Conservation (phyloP, 2,329 filamentous ascomycete species). For the Apiospora rasikravindrae region DNA sequence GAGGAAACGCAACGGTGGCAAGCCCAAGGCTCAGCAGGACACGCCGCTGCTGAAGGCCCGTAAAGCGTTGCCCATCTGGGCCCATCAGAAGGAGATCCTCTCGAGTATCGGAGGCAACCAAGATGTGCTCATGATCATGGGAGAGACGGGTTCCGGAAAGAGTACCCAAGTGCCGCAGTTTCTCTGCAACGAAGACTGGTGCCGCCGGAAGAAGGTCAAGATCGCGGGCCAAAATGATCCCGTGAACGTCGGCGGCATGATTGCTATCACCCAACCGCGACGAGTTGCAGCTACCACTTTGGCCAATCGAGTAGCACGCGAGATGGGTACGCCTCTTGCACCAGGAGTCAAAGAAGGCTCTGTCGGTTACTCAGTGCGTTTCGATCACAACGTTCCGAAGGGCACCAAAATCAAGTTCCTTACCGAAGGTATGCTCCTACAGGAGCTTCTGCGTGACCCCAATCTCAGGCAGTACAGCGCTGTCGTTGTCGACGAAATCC, state of each 20-base stretch:
- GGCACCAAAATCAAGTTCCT: conserved; percentile 91
- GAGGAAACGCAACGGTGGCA: conserved; percentile 15
- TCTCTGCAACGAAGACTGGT: conserved; percentile 80
- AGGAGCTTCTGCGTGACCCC: conserved; percentile 89
- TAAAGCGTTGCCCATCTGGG: conserved; percentile 80
- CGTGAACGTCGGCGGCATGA: conserved; percentile 72
- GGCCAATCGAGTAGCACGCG: conserved; percentile 84
- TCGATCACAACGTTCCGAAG: conserved; percentile 84
- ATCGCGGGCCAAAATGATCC: conserved; percentile 48
- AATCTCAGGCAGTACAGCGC: conserved; percentile 84
- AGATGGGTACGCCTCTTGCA: conserved; percentile 63
- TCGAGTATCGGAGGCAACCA: conserved; percentile 67
- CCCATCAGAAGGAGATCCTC: conserved; percentile 72
- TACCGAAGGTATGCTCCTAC: conserved; percentile 94
- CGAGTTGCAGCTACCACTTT: conserved; percentile 92
- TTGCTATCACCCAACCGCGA: conserved; percentile 93
- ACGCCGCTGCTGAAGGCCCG: conserved; percentile 49
- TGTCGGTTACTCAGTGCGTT: conserved; percentile 94
- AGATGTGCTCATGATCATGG: conserved; percentile 78
- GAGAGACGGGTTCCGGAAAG: conserved; percentile 96
- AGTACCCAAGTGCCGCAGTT: conserved; percentile 97
- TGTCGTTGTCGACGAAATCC: conserved; percentile 93
- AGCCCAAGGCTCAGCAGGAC: conserved; percentile 25
- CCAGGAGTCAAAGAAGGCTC: conserved; percentile 48
- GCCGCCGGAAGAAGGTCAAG: conserved; percentile 62